phyloP scores from a whole-genome alignment of 2,329 filamentous ascomycete genomes.

The Colletotrichum karsti region DNA sequence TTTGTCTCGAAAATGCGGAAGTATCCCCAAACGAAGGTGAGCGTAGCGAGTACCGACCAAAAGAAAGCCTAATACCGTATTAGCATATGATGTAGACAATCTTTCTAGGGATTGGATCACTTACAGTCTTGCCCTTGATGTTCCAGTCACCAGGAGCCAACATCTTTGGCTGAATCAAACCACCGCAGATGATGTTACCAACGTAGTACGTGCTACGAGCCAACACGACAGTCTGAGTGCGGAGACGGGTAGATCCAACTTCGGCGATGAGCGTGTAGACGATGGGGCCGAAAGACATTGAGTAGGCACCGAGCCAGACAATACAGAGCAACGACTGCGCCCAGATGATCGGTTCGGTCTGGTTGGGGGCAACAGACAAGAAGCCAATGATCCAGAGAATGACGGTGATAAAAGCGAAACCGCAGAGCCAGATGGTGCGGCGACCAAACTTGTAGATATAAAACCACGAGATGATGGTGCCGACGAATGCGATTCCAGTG shows the following conservation, averaged over 20 bases:
- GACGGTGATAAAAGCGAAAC: conserved; percentile 45
- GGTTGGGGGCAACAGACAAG: conserved; percentile 45
- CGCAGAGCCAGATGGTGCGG: conserved; percentile 50
- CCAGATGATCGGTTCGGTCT: conserved; percentile 45
- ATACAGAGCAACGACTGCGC: conserved; percentile 50
- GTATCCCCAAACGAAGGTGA: conserved; percentile 50
- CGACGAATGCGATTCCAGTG: conserved; percentile 51
- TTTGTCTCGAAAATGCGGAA: conserved; percentile 55
- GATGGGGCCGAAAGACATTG: conserved; percentile 52
- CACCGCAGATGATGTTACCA: conserved; percentile 49
- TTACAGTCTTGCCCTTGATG: conserved; percentile 46
- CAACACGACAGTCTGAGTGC: conserved; percentile 55
- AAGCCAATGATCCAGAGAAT: conserved; percentile 54
- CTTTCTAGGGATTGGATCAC: conserved; percentile 6
- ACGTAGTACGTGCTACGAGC: conserved; percentile 51
- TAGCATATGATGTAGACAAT: not conserved
- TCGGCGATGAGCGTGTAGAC: conserved; percentile 55
- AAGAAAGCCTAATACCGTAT: conserved; percentile 46
- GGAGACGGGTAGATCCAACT: conserved; percentile 52
- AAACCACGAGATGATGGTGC: conserved; percentile 53
- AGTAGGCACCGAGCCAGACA: conserved; percentile 54
- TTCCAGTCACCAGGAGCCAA: conserved; percentile 49
- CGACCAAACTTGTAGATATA: conserved; percentile 52
- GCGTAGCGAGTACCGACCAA: conserved; percentile 45
- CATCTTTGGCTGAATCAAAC: conserved; percentile 47